Evolutionary conservation across 805 yeast genomes (phyloP).

Genomic region (Candida ortonii): DNA sequence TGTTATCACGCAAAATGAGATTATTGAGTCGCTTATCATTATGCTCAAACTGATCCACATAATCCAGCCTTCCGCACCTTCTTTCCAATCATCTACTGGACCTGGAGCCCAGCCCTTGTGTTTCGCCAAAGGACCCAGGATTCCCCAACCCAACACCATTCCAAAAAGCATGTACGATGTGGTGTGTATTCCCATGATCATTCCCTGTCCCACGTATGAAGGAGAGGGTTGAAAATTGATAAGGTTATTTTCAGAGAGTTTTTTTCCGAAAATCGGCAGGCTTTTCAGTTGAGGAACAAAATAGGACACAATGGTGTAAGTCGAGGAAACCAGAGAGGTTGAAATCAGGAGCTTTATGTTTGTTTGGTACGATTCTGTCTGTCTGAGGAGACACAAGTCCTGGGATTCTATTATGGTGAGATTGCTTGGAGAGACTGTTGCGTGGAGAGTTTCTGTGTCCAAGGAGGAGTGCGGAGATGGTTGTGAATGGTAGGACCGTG

Average conservation of each 20-base stretch:
- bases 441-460: neutral
- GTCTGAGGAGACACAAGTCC: constrained; percentile 29
- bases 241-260: constrained; percentile 58
- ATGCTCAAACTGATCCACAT: constrained; percentile 90
- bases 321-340: constrained; percentile 68
- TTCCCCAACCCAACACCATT: constrained; percentile 85
- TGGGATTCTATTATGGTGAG: constrained; percentile 34
- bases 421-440: constrained; percentile 16
- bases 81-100: constrained; percentile 85
- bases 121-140: constrained; percentile 79
- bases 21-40: constrained; percentile 89
- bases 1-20: constrained; percentile 68
- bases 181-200: constrained; percentile 93
- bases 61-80: constrained; percentile 97
- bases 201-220: constrained; percentile 96
- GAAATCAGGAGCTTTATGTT: constrained; percentile 58
- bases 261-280: constrained; percentile 73
- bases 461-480: no score
- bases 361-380: constrained; percentile 39
- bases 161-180: constrained; percentile 91
- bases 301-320: constrained; percentile 68
- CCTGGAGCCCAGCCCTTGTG: constrained; percentile 84
- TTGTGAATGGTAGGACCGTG: no score
- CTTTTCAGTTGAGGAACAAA: constrained; percentile 66
- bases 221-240: constrained; percentile 97